Evolutionary conservation across 805 yeast species (phyloP).

Genomic region (Ogataea nitratoaversa): DNA sequence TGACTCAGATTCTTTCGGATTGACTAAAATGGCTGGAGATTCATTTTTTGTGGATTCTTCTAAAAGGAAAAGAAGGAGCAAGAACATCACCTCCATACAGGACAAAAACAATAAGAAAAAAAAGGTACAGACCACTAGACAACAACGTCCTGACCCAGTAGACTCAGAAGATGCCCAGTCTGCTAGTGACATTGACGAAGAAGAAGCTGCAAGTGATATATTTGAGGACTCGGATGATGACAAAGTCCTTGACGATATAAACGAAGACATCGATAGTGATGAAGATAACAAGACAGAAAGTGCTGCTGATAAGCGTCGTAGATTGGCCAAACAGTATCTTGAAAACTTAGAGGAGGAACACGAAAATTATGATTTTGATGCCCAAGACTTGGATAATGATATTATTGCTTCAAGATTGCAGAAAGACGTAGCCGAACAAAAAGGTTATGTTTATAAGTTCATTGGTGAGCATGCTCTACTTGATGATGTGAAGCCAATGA

Average conservation of each 20-base stretch:
- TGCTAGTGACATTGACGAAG: constrained; percentile 32
- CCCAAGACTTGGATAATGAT: constrained; percentile 86
- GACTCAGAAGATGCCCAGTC: constrained; percentile 45
- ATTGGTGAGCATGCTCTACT: constrained; percentile 47
- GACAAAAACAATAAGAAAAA: constrained; percentile 18
- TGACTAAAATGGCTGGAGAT: constrained; percentile 49
- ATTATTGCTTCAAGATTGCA: constrained; percentile 75
- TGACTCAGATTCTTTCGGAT: too few relatives aligned
- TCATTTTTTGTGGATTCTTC: constrained; percentile 62
- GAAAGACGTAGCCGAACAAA: constrained; percentile 84
- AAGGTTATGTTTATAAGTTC: constrained; percentile 75
- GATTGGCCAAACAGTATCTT: constrained; percentile 89
- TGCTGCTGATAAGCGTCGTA: constrained; percentile 89
- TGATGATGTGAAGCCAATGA: constrained; percentile 38
- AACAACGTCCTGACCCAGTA: constrained; percentile 12
- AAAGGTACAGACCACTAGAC: constrained; percentile 13
- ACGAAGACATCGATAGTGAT: constrained; percentile 52
- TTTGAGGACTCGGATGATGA: constrained; percentile 25
- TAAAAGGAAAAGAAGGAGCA: constrained; percentile 40
- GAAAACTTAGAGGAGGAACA: constrained; percentile 68
- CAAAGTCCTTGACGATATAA: constrained; percentile 27
- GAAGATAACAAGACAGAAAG: constrained; percentile 73
- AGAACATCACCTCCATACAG: constrained; percentile 18
- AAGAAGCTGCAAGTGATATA: constrained; percentile 30
- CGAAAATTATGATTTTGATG: constrained; percentile 62